These are phyloP conservation scores for Clavulina sp. DNA, from an alignment of 768 basidiomycete species.

Conservation along the genomic window DNA sequence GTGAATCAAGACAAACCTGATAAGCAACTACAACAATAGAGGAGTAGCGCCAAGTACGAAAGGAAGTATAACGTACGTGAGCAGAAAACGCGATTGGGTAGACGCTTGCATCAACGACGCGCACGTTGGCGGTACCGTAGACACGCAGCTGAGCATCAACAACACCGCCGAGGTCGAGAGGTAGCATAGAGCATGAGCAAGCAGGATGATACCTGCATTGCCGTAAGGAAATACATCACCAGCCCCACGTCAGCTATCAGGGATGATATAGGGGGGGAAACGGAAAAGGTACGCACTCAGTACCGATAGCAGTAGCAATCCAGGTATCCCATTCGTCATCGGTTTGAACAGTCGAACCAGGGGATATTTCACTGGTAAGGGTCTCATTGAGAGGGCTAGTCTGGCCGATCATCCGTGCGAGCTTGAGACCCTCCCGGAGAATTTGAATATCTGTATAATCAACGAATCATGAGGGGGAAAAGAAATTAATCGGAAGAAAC, in stretches of 20 bases:
- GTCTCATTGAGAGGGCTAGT: constrained; percentile 32
- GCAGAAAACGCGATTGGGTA: constrained; percentile 22
- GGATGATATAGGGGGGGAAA: too few species aligned
- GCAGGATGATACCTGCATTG: constrained; percentile 5
- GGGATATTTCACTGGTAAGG: constrained; percentile 30
- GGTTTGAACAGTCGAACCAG: constrained; percentile 31
- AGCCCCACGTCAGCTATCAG: too few species aligned
- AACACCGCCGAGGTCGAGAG: constrained; percentile 23
- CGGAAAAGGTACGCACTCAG: constrained; percentile 22
- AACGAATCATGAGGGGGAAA: background rate
- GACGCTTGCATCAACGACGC: constrained; percentile 15
- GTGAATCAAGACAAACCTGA: constrained; percentile 13
- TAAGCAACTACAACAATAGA: constrained; percentile 14
- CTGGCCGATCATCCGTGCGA: constrained; percentile 37
- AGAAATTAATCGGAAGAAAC: background rate
- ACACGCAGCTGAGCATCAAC: constrained; percentile 19
- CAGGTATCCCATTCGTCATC: constrained; percentile 42
- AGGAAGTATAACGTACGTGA: constrained; percentile 20
- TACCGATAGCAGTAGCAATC: constrained; percentile 26
- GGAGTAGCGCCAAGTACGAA: constrained; percentile 4
- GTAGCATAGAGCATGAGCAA: constrained; percentile 21
- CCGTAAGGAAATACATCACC: too few species aligned
- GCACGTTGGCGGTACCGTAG: constrained; percentile 19
- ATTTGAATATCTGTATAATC: constrained; percentile 24
- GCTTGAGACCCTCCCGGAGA: constrained; percentile 42